These are phyloP conservation scores for Aspergillus sp. DNA, from an alignment of 2,329 filamentous ascomycete genomes.

Conservation along the genomic window DNA sequence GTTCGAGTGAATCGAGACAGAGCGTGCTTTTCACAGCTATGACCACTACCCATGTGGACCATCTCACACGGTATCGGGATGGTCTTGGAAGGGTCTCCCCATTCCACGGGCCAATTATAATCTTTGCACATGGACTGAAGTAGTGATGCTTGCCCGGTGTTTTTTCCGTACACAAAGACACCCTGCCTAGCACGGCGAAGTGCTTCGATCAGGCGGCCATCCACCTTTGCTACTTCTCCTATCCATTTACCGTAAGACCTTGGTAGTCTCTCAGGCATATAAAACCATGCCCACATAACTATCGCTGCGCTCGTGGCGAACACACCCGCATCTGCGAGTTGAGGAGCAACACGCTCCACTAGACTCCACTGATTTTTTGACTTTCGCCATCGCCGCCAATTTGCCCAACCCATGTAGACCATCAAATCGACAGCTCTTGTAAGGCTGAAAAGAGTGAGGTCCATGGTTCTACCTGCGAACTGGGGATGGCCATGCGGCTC, in stretches of 20 bases:
- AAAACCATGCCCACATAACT: constrained; percentile 92
- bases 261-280: constrained; percentile 69
- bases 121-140: constrained; percentile 73
- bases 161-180: constrained; percentile 69
- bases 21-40: constrained; percentile 72
- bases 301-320: constrained; percentile 72
- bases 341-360: constrained; percentile 45
- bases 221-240: constrained; percentile 71
- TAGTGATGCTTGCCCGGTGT: constrained; percentile 69
- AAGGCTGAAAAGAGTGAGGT: constrained; percentile 77
- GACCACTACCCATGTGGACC: constrained; percentile 76
- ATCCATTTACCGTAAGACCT: constrained; percentile 81
- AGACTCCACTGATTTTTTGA: constrained; percentile 31
- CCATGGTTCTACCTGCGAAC: constrained; percentile 72
- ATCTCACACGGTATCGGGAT: constrained; percentile 79
- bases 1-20: constrained; percentile 66
- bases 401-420: constrained; percentile 66
- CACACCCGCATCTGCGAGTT: constrained; percentile 65
- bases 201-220: constrained; percentile 71
- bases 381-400: constrained; percentile 40
- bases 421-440: constrained; percentile 73
- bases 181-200: constrained; percentile 67
- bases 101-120: constrained; percentile 66
- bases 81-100: constrained; percentile 70
- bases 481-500: constrained; percentile 28